Percentiles rank a stretch among this genome's conserved stretches.
Conservation (phyloP, 257 asterid species). For the Fraxinus cuspidata region DNA sequence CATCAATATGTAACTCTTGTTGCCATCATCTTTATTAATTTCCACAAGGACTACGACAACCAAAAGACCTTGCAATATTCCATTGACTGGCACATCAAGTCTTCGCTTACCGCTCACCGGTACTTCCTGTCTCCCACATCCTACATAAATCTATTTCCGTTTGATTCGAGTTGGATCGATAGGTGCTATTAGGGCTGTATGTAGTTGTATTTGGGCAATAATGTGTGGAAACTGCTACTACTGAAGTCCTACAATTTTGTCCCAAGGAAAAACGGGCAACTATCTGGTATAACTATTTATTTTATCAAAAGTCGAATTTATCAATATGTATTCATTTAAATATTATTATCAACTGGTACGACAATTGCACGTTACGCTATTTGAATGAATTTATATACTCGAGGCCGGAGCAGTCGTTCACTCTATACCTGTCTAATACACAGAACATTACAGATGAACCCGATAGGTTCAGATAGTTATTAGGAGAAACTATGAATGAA, state of each 20-base stretch:
- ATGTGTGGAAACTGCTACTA: no score
- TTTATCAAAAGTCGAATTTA: background rate
- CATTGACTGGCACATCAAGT: background rate
- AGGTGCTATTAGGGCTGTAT: no score
- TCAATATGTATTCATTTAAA: background rate
- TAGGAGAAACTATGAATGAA: no score
- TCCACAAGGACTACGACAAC: background rate
- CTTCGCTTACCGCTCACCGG: background rate
- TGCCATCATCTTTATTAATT: background rate
- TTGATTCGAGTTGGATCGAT: no score
- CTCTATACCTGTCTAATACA: no score
- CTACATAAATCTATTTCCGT: background rate
- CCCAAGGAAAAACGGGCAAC: background rate
- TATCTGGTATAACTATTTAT: background rate
- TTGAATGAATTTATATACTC: background rate
- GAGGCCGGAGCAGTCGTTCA: no score
- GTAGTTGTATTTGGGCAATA: no score
- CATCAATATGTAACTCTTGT: no score
- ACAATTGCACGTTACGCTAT: slow-evolving; percentile 14
- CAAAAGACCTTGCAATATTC: no score
- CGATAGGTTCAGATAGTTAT: no score
- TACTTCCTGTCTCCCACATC: background rate
- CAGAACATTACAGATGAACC: no score
- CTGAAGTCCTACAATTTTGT: no score
- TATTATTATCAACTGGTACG: background rate